Evolutionary conservation across 2,329 filamentous ascomycete genomes (phyloP).

Genomic region (Macroventuria anomochaeta): DNA sequence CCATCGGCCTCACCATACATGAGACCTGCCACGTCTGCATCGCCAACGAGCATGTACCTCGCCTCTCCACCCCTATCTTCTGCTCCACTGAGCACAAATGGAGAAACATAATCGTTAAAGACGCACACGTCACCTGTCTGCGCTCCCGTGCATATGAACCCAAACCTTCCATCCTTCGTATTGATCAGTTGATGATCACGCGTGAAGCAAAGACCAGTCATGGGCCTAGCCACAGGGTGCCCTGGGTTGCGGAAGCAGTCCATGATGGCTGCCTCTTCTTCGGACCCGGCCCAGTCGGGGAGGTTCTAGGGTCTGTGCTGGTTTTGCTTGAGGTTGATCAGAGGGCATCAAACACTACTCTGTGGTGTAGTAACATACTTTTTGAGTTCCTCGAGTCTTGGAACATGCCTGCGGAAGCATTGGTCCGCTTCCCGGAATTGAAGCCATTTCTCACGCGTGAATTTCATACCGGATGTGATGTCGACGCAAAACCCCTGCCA

Average conservation of each 20-base stretch:
- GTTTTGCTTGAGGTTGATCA: neutral
- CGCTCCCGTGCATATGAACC: neutral
- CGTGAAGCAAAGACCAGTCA: neutral
- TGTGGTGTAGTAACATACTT: neutral
- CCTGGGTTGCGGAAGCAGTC: neutral
- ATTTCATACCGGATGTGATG: neutral
- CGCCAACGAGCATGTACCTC: slow-evolving; percentile 11
- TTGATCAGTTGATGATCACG: slow-evolving; percentile 1
- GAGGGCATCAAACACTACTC: too few relatives aligned
- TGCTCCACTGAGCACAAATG: neutral
- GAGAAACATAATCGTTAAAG: slow-evolving; percentile 2
- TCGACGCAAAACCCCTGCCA: neutral
- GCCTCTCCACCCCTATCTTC: neutral
- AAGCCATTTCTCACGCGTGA: neutral
- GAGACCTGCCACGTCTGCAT: slow-evolving; percentile 12
- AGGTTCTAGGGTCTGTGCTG: neutral
- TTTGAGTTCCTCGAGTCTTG: neutral
- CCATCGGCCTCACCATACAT: slow-evolving; percentile 17
- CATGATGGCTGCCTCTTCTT: neutral
- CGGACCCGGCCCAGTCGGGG: neutral
- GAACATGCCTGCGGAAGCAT: neutral
- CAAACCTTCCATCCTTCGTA: neutral
- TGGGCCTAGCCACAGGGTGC: neutral
- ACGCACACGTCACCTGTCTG: slow-evolving; percentile 7
- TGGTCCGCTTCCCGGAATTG: neutral